Conservation (phyloP, 192 early-diverging fungal genomes). For the Pilaira anomala region DNA sequence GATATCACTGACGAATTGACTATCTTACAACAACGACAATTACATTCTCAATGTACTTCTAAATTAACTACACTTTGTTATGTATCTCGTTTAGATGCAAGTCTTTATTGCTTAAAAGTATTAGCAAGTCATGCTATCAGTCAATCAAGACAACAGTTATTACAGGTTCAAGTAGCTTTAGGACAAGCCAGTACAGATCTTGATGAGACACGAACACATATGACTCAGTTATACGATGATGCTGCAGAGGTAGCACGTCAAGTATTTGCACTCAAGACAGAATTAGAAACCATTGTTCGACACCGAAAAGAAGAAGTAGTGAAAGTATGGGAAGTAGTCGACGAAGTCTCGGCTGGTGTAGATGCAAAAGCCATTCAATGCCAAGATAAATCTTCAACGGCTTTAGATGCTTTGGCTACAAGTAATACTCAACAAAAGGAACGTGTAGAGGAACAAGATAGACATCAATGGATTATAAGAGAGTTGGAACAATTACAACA, state of each 20-base stretch:
- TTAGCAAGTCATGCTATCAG: slow-evolving; percentile 13
- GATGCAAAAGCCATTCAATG: slow-evolving; percentile 9
- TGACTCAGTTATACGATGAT: slow-evolving; percentile 43
- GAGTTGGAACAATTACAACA: slow-evolving; percentile 47
- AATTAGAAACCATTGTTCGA: slow-evolving; percentile 46
- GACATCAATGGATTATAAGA: slow-evolving; percentile 42
- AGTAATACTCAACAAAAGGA: neutral
- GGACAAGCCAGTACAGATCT: slow-evolving; percentile 41
- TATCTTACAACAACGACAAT: neutral
- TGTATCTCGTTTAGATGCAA: slow-evolving; percentile 19
- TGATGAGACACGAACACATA: slow-evolving; percentile 38
- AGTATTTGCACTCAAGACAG: slow-evolving; percentile 41
- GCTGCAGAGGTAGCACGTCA: slow-evolving; percentile 44
- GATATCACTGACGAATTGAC: neutral
- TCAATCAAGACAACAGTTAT: slow-evolving; percentile 17
- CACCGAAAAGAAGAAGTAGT: slow-evolving; percentile 48
- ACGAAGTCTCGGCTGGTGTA: slow-evolving; percentile 40
- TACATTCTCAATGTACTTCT: neutral
- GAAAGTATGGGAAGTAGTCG: slow-evolving; percentile 53
- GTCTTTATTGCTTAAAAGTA: slow-evolving; percentile 30
- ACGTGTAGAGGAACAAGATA: slow-evolving; percentile 34
- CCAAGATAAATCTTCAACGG: too few relatives aligned
- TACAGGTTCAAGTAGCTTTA: slow-evolving; percentile 41
- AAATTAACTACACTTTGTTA: neutral
- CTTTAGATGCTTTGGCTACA: neutral